phyloP scores from a whole-genome alignment of 2,329 filamentous ascomycete genomes.

The Erysiphe neolycopersici region DNA sequence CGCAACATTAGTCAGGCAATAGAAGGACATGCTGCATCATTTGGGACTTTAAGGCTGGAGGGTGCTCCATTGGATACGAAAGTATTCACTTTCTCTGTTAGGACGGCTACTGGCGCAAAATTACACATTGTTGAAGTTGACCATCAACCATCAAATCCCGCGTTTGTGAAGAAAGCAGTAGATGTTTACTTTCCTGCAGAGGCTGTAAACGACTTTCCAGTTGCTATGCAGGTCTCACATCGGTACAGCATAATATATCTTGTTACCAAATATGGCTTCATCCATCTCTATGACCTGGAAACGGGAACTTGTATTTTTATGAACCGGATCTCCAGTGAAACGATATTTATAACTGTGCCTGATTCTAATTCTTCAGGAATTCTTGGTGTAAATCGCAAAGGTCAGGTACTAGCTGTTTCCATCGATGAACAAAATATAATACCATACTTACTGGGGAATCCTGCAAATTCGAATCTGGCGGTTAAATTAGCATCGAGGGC shows the following conservation, averaged over 20 bases:
- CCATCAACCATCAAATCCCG: conserved; percentile 65
- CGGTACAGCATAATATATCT: conserved; percentile 95
- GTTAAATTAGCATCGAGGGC: conserved; percentile 91
- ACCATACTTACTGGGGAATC: conserved; percentile 86
- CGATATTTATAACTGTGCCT: conserved; percentile 80
- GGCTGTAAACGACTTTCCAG: conserved; percentile 89
- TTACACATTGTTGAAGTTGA: conserved; percentile 96
- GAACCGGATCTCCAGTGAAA: conserved; percentile 98
- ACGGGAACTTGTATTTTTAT: conserved; percentile 92
- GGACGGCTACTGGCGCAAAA: conserved; percentile 72
- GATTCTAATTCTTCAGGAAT: conserved; percentile 71
- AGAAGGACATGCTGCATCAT: conserved; percentile 87
- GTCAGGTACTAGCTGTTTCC: conserved; percentile 80
- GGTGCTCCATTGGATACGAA: conserved; percentile 78
- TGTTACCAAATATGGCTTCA: conserved; percentile 97
- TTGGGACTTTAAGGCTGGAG: conserved; percentile 70
- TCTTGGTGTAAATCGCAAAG: conserved; percentile 88
- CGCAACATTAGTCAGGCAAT: conserved; percentile 94
- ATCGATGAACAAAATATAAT: conserved; percentile 82
- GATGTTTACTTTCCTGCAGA: conserved; percentile 95
- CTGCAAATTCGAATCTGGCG: conserved; percentile 74
- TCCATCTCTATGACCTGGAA: conserved; percentile 94
- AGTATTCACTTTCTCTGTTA: conserved; percentile 88
- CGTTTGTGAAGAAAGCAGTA: conserved; percentile 84
- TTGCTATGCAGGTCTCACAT: conserved; percentile 87